Evolutionary conservation across 176 grass and related monocot species (phyloP).

Genomic region (Cocos nucifera): DNA sequence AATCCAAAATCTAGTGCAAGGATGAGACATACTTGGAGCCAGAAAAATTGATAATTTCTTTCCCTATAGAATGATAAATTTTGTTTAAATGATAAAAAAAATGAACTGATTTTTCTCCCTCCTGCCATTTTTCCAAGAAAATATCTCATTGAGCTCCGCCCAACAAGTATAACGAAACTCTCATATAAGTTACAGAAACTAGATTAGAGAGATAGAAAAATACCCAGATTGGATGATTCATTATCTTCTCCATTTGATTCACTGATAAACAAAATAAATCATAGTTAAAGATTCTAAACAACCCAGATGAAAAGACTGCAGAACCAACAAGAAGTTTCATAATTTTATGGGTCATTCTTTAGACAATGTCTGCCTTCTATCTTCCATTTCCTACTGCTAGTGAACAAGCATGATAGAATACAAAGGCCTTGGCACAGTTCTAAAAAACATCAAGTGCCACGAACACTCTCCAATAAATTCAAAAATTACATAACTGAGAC

Average conservation of each 20-base stretch:
- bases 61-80: too few relatives aligned
- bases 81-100: too few relatives aligned
- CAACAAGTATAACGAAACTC: too few relatives aligned
- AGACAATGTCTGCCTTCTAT: conserved; percentile 19
- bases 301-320: too few relatives aligned
- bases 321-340: conserved; percentile 10
- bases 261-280: neutral
- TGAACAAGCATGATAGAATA: conserved; percentile 28
- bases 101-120: too few relatives aligned
- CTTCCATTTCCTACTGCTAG: conserved; percentile 30
- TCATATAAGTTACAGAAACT: neutral
- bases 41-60: too few relatives aligned
- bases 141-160: too few relatives aligned
- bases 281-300: too few relatives aligned
- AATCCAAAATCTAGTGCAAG: too few relatives aligned
- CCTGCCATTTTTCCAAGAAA: too few relatives aligned
- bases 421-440: conserved; percentile 30
- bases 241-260: conserved; percentile 3
- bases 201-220: neutral
- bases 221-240: neutral
- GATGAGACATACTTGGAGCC: too few relatives aligned
- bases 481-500: conserved; percentile 15
- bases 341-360: conserved; percentile 33
- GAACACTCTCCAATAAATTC: conserved; percentile 25
- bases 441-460: conserved; percentile 28